Evolutionary conservation across 2,329 filamentous ascomycete genomes (phyloP).

Genomic region (Alternaria triticina): DNA sequence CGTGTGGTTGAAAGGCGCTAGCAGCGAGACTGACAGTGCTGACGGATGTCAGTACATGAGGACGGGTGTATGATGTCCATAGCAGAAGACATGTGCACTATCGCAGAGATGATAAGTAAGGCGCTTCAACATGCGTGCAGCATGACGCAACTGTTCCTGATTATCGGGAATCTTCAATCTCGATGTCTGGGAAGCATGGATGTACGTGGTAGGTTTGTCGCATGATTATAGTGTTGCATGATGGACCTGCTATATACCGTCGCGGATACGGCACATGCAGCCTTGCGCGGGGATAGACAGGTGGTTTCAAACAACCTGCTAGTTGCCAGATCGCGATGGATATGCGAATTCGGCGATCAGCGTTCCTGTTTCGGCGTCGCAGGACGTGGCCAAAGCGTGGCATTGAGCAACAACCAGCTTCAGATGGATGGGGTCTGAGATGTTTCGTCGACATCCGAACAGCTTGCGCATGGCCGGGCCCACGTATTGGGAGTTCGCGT

Average conservation of each 20-base stretch:
- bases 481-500: neutral
- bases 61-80: neutral
- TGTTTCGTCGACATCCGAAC: neutral
- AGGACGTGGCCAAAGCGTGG: neutral
- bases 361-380: neutral
- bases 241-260: neutral
- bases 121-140: neutral
- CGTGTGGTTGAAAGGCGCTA: neutral
- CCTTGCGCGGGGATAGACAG: neutral
- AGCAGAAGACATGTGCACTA: neutral
- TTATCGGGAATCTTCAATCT: neutral
- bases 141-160: constrained; percentile 4
- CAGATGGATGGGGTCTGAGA: neutral
- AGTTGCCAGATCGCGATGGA: constrained; percentile 2
- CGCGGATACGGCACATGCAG: neutral
- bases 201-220: constrained; percentile 6
- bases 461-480: neutral
- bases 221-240: neutral
- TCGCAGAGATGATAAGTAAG: neutral
- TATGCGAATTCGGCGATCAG: neutral
- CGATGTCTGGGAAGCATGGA: constrained; percentile 6
- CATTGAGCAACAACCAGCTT: neutral
- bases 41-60: neutral
- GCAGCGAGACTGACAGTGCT: neutral
- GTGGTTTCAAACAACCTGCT: neutral